These are phyloP conservation scores for Speleostelium caveatum DNA, from an alignment of 78 protist species.

Conservation along the genomic window DNA sequence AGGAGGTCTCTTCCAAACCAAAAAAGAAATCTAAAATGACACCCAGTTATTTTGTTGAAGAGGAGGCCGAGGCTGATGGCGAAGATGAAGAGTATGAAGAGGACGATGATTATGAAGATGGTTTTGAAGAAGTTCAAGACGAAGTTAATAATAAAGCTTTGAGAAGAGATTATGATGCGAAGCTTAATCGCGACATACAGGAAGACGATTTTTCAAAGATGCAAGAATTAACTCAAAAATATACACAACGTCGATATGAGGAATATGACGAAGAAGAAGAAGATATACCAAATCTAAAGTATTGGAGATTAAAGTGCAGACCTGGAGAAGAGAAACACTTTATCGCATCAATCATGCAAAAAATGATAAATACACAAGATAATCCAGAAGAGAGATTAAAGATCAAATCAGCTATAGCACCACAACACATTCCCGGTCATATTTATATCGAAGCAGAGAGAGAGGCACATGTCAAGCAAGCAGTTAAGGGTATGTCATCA, in stretches of 20 bases:
- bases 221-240: not conserved
- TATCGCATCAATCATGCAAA: slow-evolving; percentile 77
- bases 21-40: not conserved
- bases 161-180: not conserved
- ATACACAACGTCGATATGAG: slow-evolving; percentile 4
- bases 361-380: slow-evolving; percentile 9
- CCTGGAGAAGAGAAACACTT: slow-evolving; percentile 68
- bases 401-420: slow-evolving; percentile 77
- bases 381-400: slow-evolving; percentile 2
- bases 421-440: slow-evolving; percentile 62
- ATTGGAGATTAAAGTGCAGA: slow-evolving; percentile 49
- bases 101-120: slow-evolving; percentile 35
- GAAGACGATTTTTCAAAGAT: not conserved
- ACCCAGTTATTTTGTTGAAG: slow-evolving; percentile 35
- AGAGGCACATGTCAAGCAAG: slow-evolving; percentile 69
- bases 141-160: not conserved
- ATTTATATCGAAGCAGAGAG: slow-evolving; percentile 84
- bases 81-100: slow-evolving; percentile 66
- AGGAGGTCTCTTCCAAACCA: not conserved
- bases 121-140: not conserved
- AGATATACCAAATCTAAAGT: slow-evolving; percentile 28
- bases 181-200: not conserved
- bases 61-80: slow-evolving; percentile 66
- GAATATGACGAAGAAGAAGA: slow-evolving; percentile 13
- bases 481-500: slow-evolving; percentile 58